phyloP scores from a whole-genome alignment of 75 land plant genomes.

The Pinus tabuliformis region DNA sequence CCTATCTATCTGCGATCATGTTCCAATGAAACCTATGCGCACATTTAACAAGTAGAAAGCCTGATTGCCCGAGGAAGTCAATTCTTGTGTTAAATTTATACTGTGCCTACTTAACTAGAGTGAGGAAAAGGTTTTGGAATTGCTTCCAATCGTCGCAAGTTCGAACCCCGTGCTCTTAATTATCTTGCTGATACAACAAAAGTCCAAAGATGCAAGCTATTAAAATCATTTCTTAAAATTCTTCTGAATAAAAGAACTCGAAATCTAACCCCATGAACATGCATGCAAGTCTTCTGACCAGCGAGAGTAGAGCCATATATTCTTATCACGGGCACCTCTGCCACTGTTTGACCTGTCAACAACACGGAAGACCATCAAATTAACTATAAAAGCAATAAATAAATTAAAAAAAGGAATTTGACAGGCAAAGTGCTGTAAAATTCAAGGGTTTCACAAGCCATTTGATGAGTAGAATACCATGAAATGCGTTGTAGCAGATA shows the following conservation, averaged over 20 bases:
- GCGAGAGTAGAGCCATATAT: constrained; percentile 83
- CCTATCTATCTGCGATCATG: too few species aligned
- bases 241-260: not conserved
- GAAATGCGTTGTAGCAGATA: constrained; percentile 45
- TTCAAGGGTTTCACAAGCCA: not conserved
- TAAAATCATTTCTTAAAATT: not conserved
- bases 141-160: not conserved
- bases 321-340: constrained; percentile 91
- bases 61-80: too few species aligned
- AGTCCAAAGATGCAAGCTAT: not conserved
- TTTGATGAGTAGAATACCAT: constrained; percentile 16
- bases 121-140: not conserved
- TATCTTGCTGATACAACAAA: not conserved
- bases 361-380: not conserved
- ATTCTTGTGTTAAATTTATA: too few species aligned
- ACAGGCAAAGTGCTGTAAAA: not conserved
- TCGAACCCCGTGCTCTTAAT: not conserved
- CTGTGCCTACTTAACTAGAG: too few species aligned
- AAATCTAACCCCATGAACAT: constrained; percentile 73
- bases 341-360: constrained; percentile 66
- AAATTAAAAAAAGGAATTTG: not conserved
- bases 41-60: too few species aligned
- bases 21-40: too few species aligned
- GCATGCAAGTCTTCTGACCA: constrained; percentile 97
- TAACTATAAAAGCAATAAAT: not conserved